phyloP scores from a whole-genome alignment of 192 early-diverging fungal genomes.

The Rhizophlyctis rosea region DNA sequence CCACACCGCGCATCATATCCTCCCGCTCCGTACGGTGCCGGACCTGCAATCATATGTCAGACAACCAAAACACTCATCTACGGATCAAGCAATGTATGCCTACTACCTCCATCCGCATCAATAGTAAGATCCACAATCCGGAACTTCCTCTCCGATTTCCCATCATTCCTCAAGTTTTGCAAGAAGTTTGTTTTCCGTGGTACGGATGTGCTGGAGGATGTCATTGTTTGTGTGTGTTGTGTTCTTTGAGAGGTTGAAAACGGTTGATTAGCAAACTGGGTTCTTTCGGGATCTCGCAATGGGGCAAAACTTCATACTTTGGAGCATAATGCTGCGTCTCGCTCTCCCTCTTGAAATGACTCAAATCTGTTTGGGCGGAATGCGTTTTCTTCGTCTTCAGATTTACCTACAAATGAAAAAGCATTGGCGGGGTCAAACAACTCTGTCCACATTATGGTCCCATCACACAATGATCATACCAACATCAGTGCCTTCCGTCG shows the following conservation, averaged over 20 bases:
- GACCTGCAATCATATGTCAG: too few relatives aligned
- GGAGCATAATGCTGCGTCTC: conserved; percentile 60
- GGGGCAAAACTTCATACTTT: conserved; percentile 28
- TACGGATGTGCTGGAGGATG: conserved; percentile 33
- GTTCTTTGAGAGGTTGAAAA: conserved; percentile 13
- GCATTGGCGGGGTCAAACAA: not conserved
- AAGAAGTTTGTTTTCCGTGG: conserved; percentile 43
- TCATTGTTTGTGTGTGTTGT: conserved; percentile 43
- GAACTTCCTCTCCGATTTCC: conserved; percentile 31
- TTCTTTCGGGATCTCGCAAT: not conserved
- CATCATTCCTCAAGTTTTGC: conserved; percentile 36
- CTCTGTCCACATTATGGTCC: not conserved
- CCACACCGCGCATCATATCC: conserved; percentile 14
- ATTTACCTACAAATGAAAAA: conserved; percentile 39
- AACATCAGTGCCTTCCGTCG: conserved; percentile 54
- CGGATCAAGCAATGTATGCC: too few relatives aligned
- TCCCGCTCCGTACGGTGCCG: conserved; percentile 37
- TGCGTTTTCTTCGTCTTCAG: conserved; percentile 55
- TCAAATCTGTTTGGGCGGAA: conserved; percentile 45
- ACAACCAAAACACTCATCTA: too few relatives aligned
- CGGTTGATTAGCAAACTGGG: not conserved
- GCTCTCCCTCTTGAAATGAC: conserved; percentile 48
- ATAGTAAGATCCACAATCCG: conserved; percentile 51
- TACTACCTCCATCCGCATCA: conserved; percentile 40
- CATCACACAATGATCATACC: conserved; percentile 19